Base-by-base conservation (phyloP, 2,329 filamentous ascomycete species). In the Pyricularia sp. region DNA sequence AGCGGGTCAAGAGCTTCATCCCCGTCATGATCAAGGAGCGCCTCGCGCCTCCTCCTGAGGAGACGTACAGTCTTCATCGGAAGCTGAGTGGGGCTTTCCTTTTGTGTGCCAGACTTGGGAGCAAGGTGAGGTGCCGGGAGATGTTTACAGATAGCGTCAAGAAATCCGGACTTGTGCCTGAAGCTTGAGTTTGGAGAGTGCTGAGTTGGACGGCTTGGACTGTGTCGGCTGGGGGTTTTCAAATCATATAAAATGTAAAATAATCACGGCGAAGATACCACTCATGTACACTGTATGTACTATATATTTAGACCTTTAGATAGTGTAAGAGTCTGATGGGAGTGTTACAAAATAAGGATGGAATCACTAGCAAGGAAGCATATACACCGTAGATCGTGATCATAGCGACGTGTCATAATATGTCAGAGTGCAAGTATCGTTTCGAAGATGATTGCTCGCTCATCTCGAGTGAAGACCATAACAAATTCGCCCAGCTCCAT, bases 61-160 rank as follows among this genome's bases (percentile, higher is more conserved):
- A 99, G 81, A 99, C 94, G 64, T 99, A 99, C 73, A 93, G 89
- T 73, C 77, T 99, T 71, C 94, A 99, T 76, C 85, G 94, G 67
- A 99, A 99, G 78, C 78, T 99, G 65, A 96, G 92, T 74, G 94
- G 94, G 0, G 96, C 94, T 0, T 99, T 99, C 73, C 76, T 99
- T 71, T 80, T 99, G 22, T 99, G 94, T 75, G 93, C 94, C 0
- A 84, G 87, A 69, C 75, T 99, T 66, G 92, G 91, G 3, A 96
- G 91, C 74, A 83, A 85, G 68, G 93, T 99, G 2, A 81, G 81
- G 65, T 97, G 93, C 70, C 85, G 88, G 68, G 86, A 89, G 66
- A 77, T 99, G 78, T 99, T 99, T 74, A 80, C 82, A 65, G 76
- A 83, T 55, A 87, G 78, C 44, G 68, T 85, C 59, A 70, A 69